phyloP scores from a whole-genome alignment of 106 monocot species.

The Apostasia ramifera region DNA sequence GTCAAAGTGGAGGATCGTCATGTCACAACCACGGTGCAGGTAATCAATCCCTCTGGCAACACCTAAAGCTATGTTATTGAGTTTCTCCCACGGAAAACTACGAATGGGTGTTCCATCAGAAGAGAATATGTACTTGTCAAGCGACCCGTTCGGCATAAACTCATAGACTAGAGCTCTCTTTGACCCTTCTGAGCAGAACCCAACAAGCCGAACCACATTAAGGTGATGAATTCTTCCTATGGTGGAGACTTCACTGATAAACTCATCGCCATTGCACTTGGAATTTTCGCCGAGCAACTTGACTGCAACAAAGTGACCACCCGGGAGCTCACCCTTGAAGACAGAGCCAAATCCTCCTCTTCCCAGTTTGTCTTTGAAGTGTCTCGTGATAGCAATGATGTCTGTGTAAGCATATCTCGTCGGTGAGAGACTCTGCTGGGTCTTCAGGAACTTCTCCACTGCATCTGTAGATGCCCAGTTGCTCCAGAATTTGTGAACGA shows the following conservation, averaged over 20 bases:
- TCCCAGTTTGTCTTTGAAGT: slow-evolving; percentile 45
- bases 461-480: slow-evolving; percentile 8
- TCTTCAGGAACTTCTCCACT: slow-evolving; percentile 45
- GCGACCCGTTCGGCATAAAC: slow-evolving; percentile 41
- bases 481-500: slow-evolving; percentile 19
- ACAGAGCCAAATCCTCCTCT: slow-evolving; percentile 47
- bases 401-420: slow-evolving; percentile 38
- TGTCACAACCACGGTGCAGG: slow-evolving; percentile 20
- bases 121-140: slow-evolving; percentile 34
- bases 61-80: slow-evolving; percentile 6
- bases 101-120: neutral
- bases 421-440: slow-evolving; percentile 18
- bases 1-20: slow-evolving; percentile 23
- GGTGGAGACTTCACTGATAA: slow-evolving; percentile 52
- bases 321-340: slow-evolving; percentile 26
- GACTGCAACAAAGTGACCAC: slow-evolving; percentile 22
- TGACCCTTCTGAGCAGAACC: slow-evolving; percentile 43
- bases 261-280: slow-evolving; percentile 31
- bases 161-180: slow-evolving; percentile 36
- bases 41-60: slow-evolving; percentile 20
- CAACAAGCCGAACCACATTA: slow-evolving; percentile 34
- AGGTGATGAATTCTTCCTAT: slow-evolving; percentile 48
- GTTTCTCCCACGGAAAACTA: slow-evolving; percentile 8
- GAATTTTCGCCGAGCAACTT: slow-evolving; percentile 24
- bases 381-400: slow-evolving; percentile 25